Conservation (phyloP, 2,329 filamentous ascomycete genomes). For the Calonectria ilicicola region DNA sequence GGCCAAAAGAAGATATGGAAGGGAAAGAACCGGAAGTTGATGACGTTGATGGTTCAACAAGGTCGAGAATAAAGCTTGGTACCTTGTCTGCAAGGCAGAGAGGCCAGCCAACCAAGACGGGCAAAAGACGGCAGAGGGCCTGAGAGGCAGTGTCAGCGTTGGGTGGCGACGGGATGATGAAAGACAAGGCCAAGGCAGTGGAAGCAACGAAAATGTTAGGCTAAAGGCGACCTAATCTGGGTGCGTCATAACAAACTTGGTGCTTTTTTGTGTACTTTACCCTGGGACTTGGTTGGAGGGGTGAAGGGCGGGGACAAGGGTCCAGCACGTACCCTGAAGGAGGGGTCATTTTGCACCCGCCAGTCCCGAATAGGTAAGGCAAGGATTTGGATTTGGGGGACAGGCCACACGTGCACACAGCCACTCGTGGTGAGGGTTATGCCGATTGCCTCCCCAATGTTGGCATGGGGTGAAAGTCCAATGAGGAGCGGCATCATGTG, state of each 20-base stretch:
- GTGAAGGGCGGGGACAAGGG: slow-evolving; percentile 36
- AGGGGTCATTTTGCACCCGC: neutral
- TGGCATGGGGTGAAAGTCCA: too few relatives aligned
- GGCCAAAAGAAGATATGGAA: slow-evolving; percentile 11
- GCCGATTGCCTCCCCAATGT: too few relatives aligned
- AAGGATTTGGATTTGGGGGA: neutral
- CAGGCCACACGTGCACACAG: too few relatives aligned
- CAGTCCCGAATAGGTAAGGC: neutral
- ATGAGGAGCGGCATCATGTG: too few relatives aligned
- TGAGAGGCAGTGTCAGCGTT: slow-evolving; percentile 14
- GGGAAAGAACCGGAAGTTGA: slow-evolving; percentile 19
- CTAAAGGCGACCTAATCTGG: slow-evolving; percentile 19
- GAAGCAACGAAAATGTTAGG: slow-evolving; percentile 17
- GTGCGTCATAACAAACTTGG: slow-evolving; percentile 44
- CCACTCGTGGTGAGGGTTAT: neutral
- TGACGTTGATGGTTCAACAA: slow-evolving; percentile 34
- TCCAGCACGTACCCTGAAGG: slow-evolving; percentile 8
- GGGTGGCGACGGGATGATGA: slow-evolving; percentile 26
- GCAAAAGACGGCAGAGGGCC: slow-evolving; percentile 2
- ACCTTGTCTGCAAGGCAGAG: slow-evolving; percentile 27
- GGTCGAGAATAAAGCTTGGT: slow-evolving; percentile 22
- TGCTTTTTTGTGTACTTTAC: slow-evolving; percentile 38
- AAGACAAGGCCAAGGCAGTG: slow-evolving; percentile 18
- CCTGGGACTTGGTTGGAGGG: slow-evolving; percentile 38
- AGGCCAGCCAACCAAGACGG: slow-evolving; percentile 23